These are phyloP conservation scores for Arachnomyces sp. DNA, from an alignment of 2,329 filamentous ascomycete genomes.

Conservation along the genomic window DNA sequence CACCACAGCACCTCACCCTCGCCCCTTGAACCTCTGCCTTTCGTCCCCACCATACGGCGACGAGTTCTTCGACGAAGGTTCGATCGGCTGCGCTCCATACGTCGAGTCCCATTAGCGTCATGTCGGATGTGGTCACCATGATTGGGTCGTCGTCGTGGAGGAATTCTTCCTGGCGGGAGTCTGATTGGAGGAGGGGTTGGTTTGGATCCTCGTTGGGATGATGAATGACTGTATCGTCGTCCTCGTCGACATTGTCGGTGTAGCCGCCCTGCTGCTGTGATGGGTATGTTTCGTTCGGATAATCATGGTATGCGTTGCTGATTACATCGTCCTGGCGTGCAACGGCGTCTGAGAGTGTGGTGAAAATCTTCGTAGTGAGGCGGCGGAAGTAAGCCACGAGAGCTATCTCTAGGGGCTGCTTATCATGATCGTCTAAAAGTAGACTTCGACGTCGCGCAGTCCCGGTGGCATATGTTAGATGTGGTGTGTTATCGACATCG, in stretches of 20 bases:
- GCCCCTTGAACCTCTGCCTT: slow-evolving; percentile 35
- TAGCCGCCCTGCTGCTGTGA: slow-evolving; percentile 2
- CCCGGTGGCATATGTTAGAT: slow-evolving; percentile 15
- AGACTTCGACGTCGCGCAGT: slow-evolving; percentile 21
- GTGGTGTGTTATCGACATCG: slow-evolving; percentile 27
- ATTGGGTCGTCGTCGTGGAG: slow-evolving; percentile 19
- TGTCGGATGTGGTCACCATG: slow-evolving; percentile 35
- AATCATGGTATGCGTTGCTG: slow-evolving; percentile 11
- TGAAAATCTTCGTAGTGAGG: slow-evolving; percentile 38
- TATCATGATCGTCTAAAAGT: slow-evolving; percentile 19
- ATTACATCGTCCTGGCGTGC: slow-evolving; percentile 29
- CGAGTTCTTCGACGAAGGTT: slow-evolving; percentile 37
- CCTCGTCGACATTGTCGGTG: slow-evolving; percentile 15
- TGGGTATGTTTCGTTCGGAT: slow-evolving; percentile 13
- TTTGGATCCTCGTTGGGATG: background rate
- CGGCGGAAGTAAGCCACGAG: slow-evolving; percentile 44
- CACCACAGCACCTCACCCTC: slow-evolving; percentile 40
- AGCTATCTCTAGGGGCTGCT: slow-evolving; percentile 37
- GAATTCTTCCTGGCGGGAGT: slow-evolving; percentile 6
- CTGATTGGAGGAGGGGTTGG: slow-evolving; percentile 3
- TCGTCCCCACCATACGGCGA: slow-evolving; percentile 39
- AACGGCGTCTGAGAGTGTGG: slow-evolving; percentile 36
- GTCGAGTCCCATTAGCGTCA: slow-evolving; percentile 42
- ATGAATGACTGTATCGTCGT: slow-evolving; percentile 15
- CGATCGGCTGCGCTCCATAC: slow-evolving; percentile 41